These are phyloP conservation scores for Linnemannia schmuckeri DNA, from an alignment of 192 early-diverging fungal species.

Conservation along the genomic window DNA sequence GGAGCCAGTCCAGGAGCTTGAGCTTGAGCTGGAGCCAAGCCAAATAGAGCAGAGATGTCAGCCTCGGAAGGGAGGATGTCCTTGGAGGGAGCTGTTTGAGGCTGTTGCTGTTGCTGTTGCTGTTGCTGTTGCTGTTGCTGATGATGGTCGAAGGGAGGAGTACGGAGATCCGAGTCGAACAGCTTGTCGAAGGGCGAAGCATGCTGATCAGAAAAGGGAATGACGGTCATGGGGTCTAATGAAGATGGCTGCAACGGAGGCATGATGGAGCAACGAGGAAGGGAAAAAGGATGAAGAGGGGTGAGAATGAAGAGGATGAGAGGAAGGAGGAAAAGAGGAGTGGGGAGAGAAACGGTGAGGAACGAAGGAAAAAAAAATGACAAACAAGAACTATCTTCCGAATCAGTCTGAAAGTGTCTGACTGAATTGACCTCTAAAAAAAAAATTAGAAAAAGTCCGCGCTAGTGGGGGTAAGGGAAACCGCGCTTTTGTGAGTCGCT, in stretches of 20 bases:
- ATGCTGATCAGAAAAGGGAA: conserved; percentile 36
- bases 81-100: not conserved
- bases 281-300: not conserved
- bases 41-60: conserved; percentile 52
- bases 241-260: conserved; percentile 43
- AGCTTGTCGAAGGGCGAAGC: conserved; percentile 27
- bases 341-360: not conserved
- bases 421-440: not conserved
- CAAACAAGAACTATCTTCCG: not conserved
- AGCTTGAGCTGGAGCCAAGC: conserved; percentile 13
- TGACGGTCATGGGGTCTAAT: conserved; percentile 26
- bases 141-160: conserved; percentile 1
- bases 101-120: not conserved
- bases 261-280: conserved; percentile 18
- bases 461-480: not conserved
- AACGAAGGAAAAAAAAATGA: not conserved
- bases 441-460: not conserved
- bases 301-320: not conserved
- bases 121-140: not conserved
- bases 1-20: not conserved
- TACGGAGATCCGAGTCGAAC: conserved; percentile 15
- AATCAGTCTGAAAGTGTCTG: not conserved
- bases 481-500: not conserved
- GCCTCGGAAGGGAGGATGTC: conserved; percentile 27
- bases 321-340: not conserved